Evolutionary conservation across 2,329 filamentous ascomycete genomes (phyloP), one percentile per base, ranked within the genome.

Genomic region (Fusarium poae): DNA sequence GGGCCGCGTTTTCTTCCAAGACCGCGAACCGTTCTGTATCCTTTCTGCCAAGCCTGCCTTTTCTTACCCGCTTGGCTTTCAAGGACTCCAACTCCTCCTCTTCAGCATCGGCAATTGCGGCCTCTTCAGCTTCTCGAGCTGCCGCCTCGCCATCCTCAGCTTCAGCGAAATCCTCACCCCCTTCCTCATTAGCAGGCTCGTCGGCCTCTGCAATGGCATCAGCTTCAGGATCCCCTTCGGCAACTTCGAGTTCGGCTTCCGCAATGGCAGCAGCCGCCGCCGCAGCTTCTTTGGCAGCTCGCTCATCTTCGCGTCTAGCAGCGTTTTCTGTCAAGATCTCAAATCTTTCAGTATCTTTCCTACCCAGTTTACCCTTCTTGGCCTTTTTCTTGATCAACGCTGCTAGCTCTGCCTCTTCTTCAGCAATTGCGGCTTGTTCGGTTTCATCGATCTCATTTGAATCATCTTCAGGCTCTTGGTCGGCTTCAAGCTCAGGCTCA

Each of bases 31-130:
- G 57, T 18, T 73, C 71, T 11, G 67, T 63, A 32, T 73, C 71
- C 34, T 73, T 73, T 35, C 58, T 67, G 9, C 71, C 71, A 16
- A 73, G 58, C n/a, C 63, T 72, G 35, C 72, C 72, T 65, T 81
- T 81, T 72, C 82, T 83, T 40, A 39, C 62, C 30, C 68, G 74
- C 65, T 75, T 76, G 12, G 77, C 79, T 51, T 79, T 78, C 45
- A 78, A 77, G 8, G 76, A 77, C 11, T 78, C 79, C 15, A 81
- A 79, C 69, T 84, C 82, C 32, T 80, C 79, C 12, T 78, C 80
- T 59, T 83, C 53, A 51, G 65, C 67, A 21, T 59, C 60, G 5
- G 59, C 65, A 25, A 65, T 58, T 8, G 77, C 76, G 27, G 76
- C 68, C 35, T 78, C 74, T 63, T 79, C 56, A 29, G 61, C 54